Evolutionary conservation across 345 rosid genomes (phyloP).

Genomic region (Raphanus raphanistrum): DNA sequence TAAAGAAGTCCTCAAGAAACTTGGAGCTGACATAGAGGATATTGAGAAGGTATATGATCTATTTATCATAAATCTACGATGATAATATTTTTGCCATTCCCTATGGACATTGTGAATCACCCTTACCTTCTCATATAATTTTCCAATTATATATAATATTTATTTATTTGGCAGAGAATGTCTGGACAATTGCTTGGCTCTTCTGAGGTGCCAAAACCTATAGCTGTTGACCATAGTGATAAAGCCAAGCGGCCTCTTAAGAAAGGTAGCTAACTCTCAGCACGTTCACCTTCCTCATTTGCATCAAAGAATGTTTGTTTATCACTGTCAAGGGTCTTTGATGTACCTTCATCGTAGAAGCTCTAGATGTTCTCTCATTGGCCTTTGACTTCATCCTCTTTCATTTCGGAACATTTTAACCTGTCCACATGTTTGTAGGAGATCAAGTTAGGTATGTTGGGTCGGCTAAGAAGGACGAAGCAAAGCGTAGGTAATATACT

Average conservation of each 20-base stretch:
- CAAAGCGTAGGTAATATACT: slow-evolving; percentile 60
- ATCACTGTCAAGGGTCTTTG: slow-evolving; percentile 17
- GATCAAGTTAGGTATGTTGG: slow-evolving; percentile 87
- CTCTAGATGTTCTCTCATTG: slow-evolving; percentile 15
- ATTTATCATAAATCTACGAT: slow-evolving; percentile 2
- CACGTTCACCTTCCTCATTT: slow-evolving; percentile 15
- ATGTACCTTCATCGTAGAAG: slow-evolving; percentile 14
- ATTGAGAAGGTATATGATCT: slow-evolving; percentile 68
- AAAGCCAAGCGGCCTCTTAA: slow-evolving; percentile 55
- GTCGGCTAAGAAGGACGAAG: slow-evolving; percentile 48
- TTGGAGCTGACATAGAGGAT: slow-evolving; percentile 71
- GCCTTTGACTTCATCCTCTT: slow-evolving; percentile 10
- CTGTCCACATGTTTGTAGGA: slow-evolving; percentile 47
- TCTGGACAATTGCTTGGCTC: slow-evolving; percentile 58
- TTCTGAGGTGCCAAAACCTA: slow-evolving; percentile 51
- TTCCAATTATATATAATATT: background rate
- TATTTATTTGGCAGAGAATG: slow-evolving; percentile 55
- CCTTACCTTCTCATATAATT: background rate
- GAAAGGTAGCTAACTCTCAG: slow-evolving; percentile 57
- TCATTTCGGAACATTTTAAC: background rate
- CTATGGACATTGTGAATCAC: slow-evolving; percentile 4
- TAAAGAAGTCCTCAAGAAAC: slow-evolving; percentile 80
- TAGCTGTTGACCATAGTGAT: slow-evolving; percentile 49
- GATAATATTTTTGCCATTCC: background rate
- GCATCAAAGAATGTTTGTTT: slow-evolving; percentile 14